Conservation (phyloP, 331 rosid species). For the Pyracantha coccinea region DNA sequence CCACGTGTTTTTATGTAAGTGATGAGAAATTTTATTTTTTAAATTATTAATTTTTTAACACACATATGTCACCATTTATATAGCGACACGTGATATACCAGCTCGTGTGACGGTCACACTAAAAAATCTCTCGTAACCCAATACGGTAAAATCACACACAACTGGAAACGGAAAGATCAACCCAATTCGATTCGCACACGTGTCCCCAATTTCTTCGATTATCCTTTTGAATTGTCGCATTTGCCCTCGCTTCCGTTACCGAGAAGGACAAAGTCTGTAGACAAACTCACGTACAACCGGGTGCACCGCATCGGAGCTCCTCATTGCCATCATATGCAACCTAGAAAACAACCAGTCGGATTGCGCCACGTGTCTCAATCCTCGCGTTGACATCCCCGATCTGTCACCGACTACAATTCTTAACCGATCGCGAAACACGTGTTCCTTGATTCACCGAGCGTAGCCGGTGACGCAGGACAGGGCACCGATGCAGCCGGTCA, state of each 20-base stretch:
- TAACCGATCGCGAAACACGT: slow-evolving; percentile 24
- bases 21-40: no score
- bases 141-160: background rate
- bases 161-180: no score
- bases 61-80: no score
- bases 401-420: slow-evolving; percentile 27
- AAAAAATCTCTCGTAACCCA: background rate
- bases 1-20: no score
- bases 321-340: slow-evolving; percentile 8
- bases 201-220: background rate
- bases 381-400: slow-evolving; percentile 21
- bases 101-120: fast-evolving
- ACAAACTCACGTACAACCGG: background rate
- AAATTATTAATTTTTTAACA: no score
- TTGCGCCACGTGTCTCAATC: slow-evolving; percentile 19
- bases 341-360: slow-evolving; percentile 5
- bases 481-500: slow-evolving; percentile 33
- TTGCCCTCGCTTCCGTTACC: background rate
- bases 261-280: background rate
- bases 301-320: background rate
- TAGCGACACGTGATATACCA: no score
- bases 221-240: background rate
- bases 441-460: slow-evolving; percentile 13
- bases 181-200: background rate
- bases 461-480: slow-evolving; percentile 30